These are phyloP conservation scores for Globisporangium ultimum DNA, from an alignment of 352 stramenopile genomes.

Conservation along the genomic window DNA sequence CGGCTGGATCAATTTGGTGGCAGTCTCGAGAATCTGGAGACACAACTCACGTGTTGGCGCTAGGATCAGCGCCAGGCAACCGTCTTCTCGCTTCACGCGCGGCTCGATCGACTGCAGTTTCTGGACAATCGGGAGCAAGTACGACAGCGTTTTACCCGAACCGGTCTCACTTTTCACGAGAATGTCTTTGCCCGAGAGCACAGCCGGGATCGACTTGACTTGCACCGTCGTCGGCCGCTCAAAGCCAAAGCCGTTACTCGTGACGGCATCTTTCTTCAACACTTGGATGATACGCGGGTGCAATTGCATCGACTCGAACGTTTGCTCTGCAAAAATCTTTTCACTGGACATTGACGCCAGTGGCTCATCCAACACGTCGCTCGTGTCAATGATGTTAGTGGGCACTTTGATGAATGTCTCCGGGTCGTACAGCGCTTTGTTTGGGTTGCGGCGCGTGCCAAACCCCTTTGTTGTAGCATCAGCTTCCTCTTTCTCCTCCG, in stretches of 20 bases:
- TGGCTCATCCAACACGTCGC: slow-evolving; percentile 61
- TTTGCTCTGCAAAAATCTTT: slow-evolving; percentile 76
- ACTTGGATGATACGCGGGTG: slow-evolving; percentile 63
- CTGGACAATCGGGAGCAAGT: slow-evolving; percentile 94
- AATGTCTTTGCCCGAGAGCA: slow-evolving; percentile 80
- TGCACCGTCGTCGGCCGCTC: slow-evolving; percentile 75
- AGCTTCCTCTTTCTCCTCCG: neutral
- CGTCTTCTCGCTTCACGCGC: slow-evolving; percentile 75
- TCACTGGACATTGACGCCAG: slow-evolving; percentile 71
- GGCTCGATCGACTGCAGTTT: slow-evolving; percentile 69
- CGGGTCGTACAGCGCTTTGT: slow-evolving; percentile 71
- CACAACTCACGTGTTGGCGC: slow-evolving; percentile 95
- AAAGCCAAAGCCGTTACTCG: slow-evolving; percentile 71
- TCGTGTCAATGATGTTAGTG: slow-evolving; percentile 44
- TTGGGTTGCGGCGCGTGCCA: slow-evolving; percentile 79
- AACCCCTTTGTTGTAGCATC: slow-evolving; percentile 28
- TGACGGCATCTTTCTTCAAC: slow-evolving; percentile 44
- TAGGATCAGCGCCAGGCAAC: slow-evolving; percentile 90
- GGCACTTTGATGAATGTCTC: slow-evolving; percentile 53
- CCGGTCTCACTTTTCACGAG: slow-evolving; percentile 96
- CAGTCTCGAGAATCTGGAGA: slow-evolving; percentile 95
- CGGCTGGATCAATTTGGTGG: slow-evolving; percentile 90
- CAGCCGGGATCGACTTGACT: slow-evolving; percentile 71
- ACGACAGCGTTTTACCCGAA: slow-evolving; percentile 96
- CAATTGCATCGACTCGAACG: slow-evolving; percentile 74